Conservation (phyloP, 2,329 filamentous ascomycete genomes). For the Pezicula rhizophila region DNA sequence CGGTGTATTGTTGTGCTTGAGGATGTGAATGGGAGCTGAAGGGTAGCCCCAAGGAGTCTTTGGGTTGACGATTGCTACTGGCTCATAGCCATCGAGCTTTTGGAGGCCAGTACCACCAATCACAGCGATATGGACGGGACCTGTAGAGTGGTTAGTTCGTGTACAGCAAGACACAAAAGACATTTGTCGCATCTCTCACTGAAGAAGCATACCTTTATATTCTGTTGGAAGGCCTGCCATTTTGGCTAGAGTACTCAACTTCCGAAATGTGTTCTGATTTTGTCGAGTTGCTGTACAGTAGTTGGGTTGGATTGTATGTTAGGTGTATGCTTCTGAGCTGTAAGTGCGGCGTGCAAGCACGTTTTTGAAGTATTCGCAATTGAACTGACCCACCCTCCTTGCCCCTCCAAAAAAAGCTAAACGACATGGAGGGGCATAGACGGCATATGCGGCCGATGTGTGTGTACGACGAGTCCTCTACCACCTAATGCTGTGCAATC, state of each 20-base stretch:
- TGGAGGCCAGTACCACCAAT: slow-evolving; percentile 91
- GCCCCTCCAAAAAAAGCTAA: too few relatives aligned
- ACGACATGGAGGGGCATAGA: too few relatives aligned
- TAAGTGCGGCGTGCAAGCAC: too few relatives aligned
- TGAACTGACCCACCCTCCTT: too few relatives aligned
- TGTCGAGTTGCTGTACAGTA: too few relatives aligned
- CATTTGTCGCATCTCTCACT: background rate
- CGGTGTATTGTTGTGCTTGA: slow-evolving; percentile 75
- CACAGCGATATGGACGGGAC: slow-evolving; percentile 75
- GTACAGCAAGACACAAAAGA: background rate
- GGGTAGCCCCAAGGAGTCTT: slow-evolving; percentile 85
- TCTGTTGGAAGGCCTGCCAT: slow-evolving; percentile 23
- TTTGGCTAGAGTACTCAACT: background rate
- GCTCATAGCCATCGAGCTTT: slow-evolving; percentile 79
- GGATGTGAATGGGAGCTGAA: slow-evolving; percentile 71
- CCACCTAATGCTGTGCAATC: too few relatives aligned
- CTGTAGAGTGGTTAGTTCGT: slow-evolving; percentile 30
- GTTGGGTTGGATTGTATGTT: too few relatives aligned
- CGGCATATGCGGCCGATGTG: too few relatives aligned
- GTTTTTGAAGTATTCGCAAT: too few relatives aligned
- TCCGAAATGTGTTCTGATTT: background rate
- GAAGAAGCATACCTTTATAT: slow-evolving; percentile 15
- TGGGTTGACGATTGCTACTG: slow-evolving; percentile 71
- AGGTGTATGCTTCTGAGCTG: too few relatives aligned
- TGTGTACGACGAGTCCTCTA: too few relatives aligned